Base-by-base conservation (phyloP, 2,329 filamentous ascomycete species). In the Onygenales sp. region DNA sequence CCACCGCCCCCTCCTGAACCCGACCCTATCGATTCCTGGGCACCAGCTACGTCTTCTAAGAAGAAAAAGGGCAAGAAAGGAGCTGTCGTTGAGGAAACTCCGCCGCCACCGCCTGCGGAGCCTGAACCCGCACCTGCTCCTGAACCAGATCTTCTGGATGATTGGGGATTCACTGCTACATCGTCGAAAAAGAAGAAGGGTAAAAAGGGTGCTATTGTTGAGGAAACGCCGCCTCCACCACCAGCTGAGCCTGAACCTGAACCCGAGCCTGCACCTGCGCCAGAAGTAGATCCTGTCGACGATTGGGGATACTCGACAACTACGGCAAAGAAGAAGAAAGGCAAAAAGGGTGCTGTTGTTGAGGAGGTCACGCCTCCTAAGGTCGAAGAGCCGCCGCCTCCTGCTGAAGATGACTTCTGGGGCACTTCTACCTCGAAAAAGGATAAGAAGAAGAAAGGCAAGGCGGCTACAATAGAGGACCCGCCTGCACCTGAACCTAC, bases 41-140 rank as follows among this genome's bases (percentile, higher is more conserved):
- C 44, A 36, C 43, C 31, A 42, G 38, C 60, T 8, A 52, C 55
- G 11, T n/a, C 33, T 5, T 41, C 41, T 5, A 79, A 75, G 58
- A 76, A 75, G 50, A 70, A 72, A 36, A 73, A 74, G 58, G 77
- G 76, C 57, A 77, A 78, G 55, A 75, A 67, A 49, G 62, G 68
- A 50, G 2, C 61, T 61, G 8, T 70, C 68, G 60, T 72, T 68
- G 58, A 76, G 69, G 59, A 66, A 54, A 57, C 58, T 14, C 58
- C 58, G 50, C 58, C 63, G 4, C 57, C 63, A 51, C 56, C 60
- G 5, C 59, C 60, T 27, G 55, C 50, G 7, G 41, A 48, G 27
- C 31, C 44, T 10, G 58, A 60, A 38, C 31, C 57, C 17, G 17
- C 55, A 39, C 48, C 50, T 1, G 52, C 33, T 44, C 36, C 44